Evolutionary conservation across 768 basidiomycete species (phyloP).

Genomic region (Podaxis sp.): DNA sequence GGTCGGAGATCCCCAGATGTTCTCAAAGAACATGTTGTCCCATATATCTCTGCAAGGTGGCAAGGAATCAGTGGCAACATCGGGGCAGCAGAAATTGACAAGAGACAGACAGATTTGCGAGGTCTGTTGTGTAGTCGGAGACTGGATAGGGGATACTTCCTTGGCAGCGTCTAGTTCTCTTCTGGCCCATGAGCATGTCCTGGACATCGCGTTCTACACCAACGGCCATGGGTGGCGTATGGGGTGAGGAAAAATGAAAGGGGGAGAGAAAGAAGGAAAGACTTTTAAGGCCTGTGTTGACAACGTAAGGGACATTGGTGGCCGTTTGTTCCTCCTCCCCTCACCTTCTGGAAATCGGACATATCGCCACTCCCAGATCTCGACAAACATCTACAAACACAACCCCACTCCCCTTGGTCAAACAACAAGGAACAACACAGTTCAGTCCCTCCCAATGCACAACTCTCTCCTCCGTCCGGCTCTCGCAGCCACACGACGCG

Average conservation of each 20-base stretch:
- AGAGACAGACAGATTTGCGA: constrained; percentile 51
- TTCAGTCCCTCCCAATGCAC: background rate
- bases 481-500: constrained; percentile 22
- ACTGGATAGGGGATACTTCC: constrained; percentile 58
- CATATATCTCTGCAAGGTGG: constrained; percentile 54
- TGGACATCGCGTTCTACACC: constrained; percentile 40
- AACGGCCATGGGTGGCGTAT: constrained; percentile 14
- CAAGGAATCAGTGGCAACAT: background rate
- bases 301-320: constrained; percentile 8
- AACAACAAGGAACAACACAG: background rate
- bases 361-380: background rate
- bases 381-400: background rate
- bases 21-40: constrained; percentile 62
- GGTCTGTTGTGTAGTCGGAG: constrained; percentile 35
- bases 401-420: background rate
- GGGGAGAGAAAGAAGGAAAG: constrained; percentile 1
- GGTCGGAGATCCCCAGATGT: constrained; percentile 44
- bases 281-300: background rate
- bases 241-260: constrained; percentile 14
- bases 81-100: background rate
- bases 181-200: constrained; percentile 35
- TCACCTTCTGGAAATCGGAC: constrained; percentile 7
- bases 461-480: constrained; percentile 35
- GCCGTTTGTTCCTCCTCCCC: background rate
- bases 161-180: constrained; percentile 33